These are phyloP conservation scores for Alternaria triticina DNA, from an alignment of 2,329 filamentous ascomycete species.

Conservation along the genomic window DNA sequence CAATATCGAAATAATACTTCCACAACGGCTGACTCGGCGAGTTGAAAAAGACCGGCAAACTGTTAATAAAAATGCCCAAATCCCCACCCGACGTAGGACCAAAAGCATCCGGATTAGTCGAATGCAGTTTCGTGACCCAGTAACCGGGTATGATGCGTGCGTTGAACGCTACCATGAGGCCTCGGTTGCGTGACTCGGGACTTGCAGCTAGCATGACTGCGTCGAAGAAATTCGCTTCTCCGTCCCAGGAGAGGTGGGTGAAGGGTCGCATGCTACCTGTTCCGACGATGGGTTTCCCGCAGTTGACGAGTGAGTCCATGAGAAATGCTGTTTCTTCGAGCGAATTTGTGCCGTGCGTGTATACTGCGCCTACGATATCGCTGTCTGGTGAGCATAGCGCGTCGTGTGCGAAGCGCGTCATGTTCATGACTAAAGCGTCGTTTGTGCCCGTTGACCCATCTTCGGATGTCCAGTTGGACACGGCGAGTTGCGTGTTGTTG, in stretches of 20 bases:
- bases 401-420: slow-evolving; percentile 37
- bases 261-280: slow-evolving; percentile 35
- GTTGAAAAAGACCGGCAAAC: slow-evolving; percentile 34
- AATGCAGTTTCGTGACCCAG: slow-evolving; percentile 34
- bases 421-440: slow-evolving; percentile 40
- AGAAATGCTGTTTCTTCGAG: slow-evolving; percentile 40
- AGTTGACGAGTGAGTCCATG: slow-evolving; percentile 34
- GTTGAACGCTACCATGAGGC: slow-evolving; percentile 39
- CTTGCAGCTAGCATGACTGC: slow-evolving; percentile 32
- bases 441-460: slow-evolving; percentile 34
- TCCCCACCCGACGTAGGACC: slow-evolving; percentile 30
- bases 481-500: slow-evolving; percentile 38
- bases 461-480: slow-evolving; percentile 34
- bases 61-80: slow-evolving; percentile 35
- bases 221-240: slow-evolving; percentile 39
- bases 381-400: slow-evolving; percentile 36
- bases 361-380: slow-evolving; percentile 37
- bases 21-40: slow-evolving; percentile 28
- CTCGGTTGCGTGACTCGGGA: slow-evolving; percentile 27
- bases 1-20: slow-evolving; percentile 30
- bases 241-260: slow-evolving; percentile 33
- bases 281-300: slow-evolving; percentile 36
- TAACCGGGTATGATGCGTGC: slow-evolving; percentile 34
- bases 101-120: slow-evolving; percentile 37
- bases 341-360: slow-evolving; percentile 39